Evolutionary conservation across 345 rosid species (phyloP), one percentile per base, ranked within the genome.

Genomic region (Rhizophora mangle): DNA sequence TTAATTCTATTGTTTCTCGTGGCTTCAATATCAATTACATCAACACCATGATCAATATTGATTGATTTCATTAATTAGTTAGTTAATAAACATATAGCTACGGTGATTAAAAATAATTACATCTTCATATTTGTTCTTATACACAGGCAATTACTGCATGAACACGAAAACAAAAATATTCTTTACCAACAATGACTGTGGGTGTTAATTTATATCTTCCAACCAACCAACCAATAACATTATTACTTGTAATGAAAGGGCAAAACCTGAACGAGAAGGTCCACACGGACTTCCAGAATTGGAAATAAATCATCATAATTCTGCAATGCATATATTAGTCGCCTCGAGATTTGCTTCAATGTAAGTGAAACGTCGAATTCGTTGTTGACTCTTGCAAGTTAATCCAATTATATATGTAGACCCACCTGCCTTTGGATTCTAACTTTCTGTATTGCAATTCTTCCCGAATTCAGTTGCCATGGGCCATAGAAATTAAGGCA

Each of bases 401-500:
- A 72, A 74, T 76, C 78, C 68, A 55, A 64, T 65, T 65, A 71
- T 47, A 67, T 67, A 81, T 20, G 21, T 54, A 8, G 2, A 70
- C 68, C 68, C 72, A 72, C 80, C 80, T 82, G 72, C 86, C 88
- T 75, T 61, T 80, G 71, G 81, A 69, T 76, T 83, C 74, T 75
- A 82, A 79, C 83, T 70, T 79, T 79, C 96, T 90, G 98, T 67
- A 52, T 69, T 65, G 78, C 72, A 82, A 76, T 73, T 79, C 62
- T 81, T 87, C 51, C 95, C 77, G 64, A 79, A 78, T 55, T 64
- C 58, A 76, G 88, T 54, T 70, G 57, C 56, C 54, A 36, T 82
- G 94, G 92, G 78, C 96, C 96, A 85, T 87, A 68, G 71, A 77
- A 84, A 77, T 90, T 80, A 88, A 90, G 83, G 72, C 79, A 56